phyloP scores from a whole-genome alignment of 768 basidiomycete genomes.

The Amanita polypyramis region DNA sequence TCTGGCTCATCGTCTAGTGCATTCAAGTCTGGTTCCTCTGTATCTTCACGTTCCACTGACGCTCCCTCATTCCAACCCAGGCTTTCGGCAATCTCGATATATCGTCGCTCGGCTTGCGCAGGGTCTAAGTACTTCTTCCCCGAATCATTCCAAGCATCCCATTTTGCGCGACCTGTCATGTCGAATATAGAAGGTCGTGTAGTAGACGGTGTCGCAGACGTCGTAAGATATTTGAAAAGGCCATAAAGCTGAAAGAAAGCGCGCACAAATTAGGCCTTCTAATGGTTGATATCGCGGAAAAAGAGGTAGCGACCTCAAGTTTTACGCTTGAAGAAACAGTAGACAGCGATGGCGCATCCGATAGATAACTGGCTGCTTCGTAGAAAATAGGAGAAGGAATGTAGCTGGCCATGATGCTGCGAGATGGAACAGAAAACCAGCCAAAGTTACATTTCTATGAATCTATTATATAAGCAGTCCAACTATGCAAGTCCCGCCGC shows the following conservation, averaged over 20 bases:
- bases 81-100: constrained; percentile 55
- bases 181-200: constrained; percentile 71
- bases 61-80: constrained; percentile 55
- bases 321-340: constrained; percentile 53
- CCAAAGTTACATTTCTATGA: constrained; percentile 8
- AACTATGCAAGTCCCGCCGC: constrained; percentile 54
- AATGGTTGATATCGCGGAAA: constrained; percentile 11
- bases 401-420: constrained; percentile 12
- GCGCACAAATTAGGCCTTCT: constrained; percentile 30
- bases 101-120: constrained; percentile 47
- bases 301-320: constrained; percentile 54
- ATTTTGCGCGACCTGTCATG: constrained; percentile 71
- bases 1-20: constrained; percentile 29
- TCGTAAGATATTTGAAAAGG: constrained; percentile 68
- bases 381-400: constrained; percentile 32
- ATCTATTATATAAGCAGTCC: constrained; percentile 13
- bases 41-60: constrained; percentile 8
- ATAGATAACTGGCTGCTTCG: constrained; percentile 55
- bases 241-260: constrained; percentile 59
- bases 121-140: constrained; percentile 36
- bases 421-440: not conserved
- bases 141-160: constrained; percentile 68
- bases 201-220: constrained; percentile 39
- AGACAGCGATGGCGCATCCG: constrained; percentile 40
- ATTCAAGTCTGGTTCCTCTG: constrained; percentile 31